Evolutionary conservation across 2,329 filamentous ascomycete genomes (phyloP), one percentile per base, ranked within the genome.

Genomic region (Neopestalotiopsis sp.): DNA sequence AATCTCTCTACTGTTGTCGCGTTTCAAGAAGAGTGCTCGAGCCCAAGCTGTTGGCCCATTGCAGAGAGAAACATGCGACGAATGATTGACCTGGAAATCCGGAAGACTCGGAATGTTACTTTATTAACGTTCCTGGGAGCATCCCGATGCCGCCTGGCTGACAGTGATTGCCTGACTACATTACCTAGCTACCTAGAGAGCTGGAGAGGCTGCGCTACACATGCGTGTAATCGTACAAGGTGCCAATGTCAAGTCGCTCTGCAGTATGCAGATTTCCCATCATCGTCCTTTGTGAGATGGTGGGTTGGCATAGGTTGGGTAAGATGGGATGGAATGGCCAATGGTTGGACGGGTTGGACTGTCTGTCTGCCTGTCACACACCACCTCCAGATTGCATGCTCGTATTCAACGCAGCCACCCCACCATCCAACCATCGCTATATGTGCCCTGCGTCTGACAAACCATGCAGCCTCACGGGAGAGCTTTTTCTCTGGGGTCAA

Each of bases 371-470:
- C 34, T 38, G 34, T 38, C 34, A 53, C 45, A 53, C 45, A 53
- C 45, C 45, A 53, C 20, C 45, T 53, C n/a, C 45, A 53, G 45
- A 53, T 53, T 53, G 45, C 17, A 20, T n/a, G 7, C 45, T 53
- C 45, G 45, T 53, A 53, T 53, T 17, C 45, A 53, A 3, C 45
- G 45, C n/a, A 53, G 45, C 45, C 45, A 38, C 34, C 34, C 34
- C 34, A 38, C 34, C 45, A 20, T 20, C 45, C 45, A 17, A 53
- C 45, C 45, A 53, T 53, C 45, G 45, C 20, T 53, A 10, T 38
- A n/a, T 53, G 45, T 53, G 45, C 45, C 45, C 45, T n/a, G 45
- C 45, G 45, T 53, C 20, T 53, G 45, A 53, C 45, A 53, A 53
- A 53, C 45, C 45, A 53, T 53, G 45, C 45, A 53, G 45, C 45